phyloP scores from a whole-genome alignment of 2,329 filamentous ascomycete species.

The Fusarium bactridioides region DNA sequence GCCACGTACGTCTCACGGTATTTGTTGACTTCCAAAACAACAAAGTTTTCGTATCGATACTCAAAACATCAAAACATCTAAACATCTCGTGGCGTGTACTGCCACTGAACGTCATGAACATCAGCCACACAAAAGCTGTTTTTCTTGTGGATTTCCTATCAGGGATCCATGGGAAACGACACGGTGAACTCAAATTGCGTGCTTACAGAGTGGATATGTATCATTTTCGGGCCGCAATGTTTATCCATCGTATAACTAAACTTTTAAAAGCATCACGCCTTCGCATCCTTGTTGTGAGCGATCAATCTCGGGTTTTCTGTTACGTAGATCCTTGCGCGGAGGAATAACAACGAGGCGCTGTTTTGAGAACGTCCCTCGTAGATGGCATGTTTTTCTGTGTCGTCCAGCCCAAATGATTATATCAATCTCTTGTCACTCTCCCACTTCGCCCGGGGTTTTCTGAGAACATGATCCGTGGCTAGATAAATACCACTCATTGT shows the following conservation, averaged over 20 bases:
- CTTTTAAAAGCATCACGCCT: constrained; percentile 25
- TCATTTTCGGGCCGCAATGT: neutral
- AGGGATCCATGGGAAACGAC: neutral
- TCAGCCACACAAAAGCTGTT: neutral
- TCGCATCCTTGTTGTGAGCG: neutral
- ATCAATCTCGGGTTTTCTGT: neutral
- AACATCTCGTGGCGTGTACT: neutral
- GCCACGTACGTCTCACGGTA: neutral
- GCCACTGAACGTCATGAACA: neutral
- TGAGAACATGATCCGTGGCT: too few species aligned
- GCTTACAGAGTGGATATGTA: constrained; percentile 11
- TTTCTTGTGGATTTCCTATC: neutral
- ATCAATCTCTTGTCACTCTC: neutral
- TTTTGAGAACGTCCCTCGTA: neutral
- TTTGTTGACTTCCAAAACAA: neutral
- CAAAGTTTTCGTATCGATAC: neutral
- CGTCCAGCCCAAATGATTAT: neutral
- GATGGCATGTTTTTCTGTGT: neutral
- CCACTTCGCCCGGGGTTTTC: neutral
- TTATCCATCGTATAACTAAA: constrained; percentile 20
- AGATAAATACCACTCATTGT: neutral
- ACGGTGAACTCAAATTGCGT: constrained; percentile 21
- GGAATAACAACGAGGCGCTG: too few species aligned
- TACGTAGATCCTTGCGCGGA: neutral
- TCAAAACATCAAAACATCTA: too few species aligned